Percentiles rank a stretch among this genome's conserved stretches.
Evolutionary conservation across 176 grass and related monocot species (phyloP).

Genomic region (Typha latifolia): DNA sequence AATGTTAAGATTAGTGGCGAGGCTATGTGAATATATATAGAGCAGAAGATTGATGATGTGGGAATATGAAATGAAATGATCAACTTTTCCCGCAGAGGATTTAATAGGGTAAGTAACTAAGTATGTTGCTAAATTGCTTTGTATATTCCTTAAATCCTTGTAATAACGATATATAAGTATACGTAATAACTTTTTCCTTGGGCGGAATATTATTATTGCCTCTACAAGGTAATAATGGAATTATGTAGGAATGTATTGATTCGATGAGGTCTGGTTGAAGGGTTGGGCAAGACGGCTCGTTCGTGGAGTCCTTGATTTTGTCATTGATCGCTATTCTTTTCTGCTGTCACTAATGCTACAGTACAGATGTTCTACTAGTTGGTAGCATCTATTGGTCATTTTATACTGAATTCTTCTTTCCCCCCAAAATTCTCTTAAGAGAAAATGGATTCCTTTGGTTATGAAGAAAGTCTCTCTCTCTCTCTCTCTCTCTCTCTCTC

Average conservation of each 20-base stretch:
- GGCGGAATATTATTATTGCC: neutral
- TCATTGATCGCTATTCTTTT: too few species aligned
- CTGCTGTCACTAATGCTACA: too few species aligned
- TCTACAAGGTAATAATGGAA: neutral
- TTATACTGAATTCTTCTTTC: too few species aligned
- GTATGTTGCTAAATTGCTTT: neutral
- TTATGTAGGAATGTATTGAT: neutral
- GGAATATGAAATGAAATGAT: too few species aligned
- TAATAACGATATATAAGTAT: slow-evolving; percentile 1
- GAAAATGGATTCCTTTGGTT: too few species aligned
- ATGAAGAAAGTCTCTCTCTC: too few species aligned
- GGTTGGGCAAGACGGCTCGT: neutral
- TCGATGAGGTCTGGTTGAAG: neutral
- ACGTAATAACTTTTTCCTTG: neutral
- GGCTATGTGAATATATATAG: slow-evolving; percentile 35
- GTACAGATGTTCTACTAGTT: too few species aligned
- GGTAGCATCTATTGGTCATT: too few species aligned
- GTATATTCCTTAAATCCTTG: slow-evolving; percentile 6
- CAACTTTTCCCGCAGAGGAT: neutral
- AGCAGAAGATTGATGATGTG: too few species aligned
- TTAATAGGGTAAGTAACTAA: neutral
- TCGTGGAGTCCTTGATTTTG: neutral
- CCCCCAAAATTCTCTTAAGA: too few species aligned
- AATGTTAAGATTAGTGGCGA: slow-evolving; percentile 8
- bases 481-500: too few species aligned